These are phyloP conservation scores for Brassica carinata DNA, from an alignment of 345 rosid species.

Conservation along the genomic window DNA sequence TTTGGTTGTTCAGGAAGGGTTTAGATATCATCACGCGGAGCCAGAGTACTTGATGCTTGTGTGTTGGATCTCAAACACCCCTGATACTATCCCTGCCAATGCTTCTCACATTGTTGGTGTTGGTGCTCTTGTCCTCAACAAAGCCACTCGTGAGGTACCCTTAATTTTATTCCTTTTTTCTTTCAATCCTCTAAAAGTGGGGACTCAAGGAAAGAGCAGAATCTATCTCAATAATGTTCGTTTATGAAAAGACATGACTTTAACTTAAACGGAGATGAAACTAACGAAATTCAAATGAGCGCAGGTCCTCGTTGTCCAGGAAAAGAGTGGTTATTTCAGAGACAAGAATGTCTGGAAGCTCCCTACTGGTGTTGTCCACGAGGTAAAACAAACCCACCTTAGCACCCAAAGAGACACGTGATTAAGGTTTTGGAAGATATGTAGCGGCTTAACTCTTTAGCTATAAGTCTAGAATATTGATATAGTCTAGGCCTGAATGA, in stretches of 20 bases:
- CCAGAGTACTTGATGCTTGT: conserved; percentile 80
- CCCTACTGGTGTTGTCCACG: conserved; percentile 74
- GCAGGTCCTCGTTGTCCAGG: conserved; percentile 87
- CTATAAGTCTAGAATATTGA: neutral
- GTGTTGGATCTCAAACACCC: conserved; percentile 52
- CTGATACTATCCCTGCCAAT: conserved; percentile 58
- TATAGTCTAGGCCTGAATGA: neutral
- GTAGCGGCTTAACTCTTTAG: neutral
- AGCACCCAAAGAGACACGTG: neutral
- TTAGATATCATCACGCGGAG: conserved; percentile 71
- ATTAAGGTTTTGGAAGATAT: neutral
- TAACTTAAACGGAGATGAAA: neutral
- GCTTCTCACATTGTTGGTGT: conserved; percentile 79
- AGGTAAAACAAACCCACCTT: conserved; percentile 43
- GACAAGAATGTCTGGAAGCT: conserved; percentile 72
- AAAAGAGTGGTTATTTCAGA: conserved; percentile 57
- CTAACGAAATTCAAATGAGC: neutral
- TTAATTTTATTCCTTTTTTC: neutral
- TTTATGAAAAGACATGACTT: neutral
- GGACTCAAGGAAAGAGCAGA: neutral
- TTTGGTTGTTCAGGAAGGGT: conserved; percentile 56
- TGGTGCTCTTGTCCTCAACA: conserved; percentile 67
- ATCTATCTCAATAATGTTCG: neutral
- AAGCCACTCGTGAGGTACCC: conserved; percentile 53
- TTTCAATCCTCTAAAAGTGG: neutral